A percentile compares a stretch with the other conserved stretches of the same genome.
Evolutionary conservation across 306 rosid genomes (phyloP).

Genomic region (Crotalaria pallida): DNA sequence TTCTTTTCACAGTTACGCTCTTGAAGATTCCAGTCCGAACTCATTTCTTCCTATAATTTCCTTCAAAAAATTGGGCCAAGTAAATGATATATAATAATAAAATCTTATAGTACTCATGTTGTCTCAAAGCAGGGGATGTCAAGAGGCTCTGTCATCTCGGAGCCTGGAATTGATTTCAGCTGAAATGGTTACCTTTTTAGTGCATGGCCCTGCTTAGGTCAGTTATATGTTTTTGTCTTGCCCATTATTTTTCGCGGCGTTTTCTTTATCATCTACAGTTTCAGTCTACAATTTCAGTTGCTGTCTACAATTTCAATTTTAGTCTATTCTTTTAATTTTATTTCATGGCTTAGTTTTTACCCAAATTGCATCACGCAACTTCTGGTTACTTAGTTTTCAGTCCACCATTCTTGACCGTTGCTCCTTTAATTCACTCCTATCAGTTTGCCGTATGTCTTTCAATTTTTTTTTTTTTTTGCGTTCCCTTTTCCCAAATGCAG

Average conservation of each 20-base stretch:
- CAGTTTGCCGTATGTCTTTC: slow-evolving; percentile 6
- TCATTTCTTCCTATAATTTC: slow-evolving; percentile 59
- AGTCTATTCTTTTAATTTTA: slow-evolving; percentile 34
- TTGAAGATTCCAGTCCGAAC: slow-evolving; percentile 50
- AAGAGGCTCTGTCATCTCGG: slow-evolving; percentile 93
- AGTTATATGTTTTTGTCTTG: slow-evolving; percentile 67
- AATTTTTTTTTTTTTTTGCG: slow-evolving; percentile 11
- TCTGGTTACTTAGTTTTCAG: slow-evolving; percentile 24
- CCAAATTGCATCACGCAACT: slow-evolving; percentile 36
- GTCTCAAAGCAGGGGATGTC: slow-evolving; percentile 99
- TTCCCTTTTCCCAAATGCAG: slow-evolving; percentile 21
- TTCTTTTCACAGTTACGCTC: slow-evolving; percentile 38
- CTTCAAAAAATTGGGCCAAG: slow-evolving; percentile 51
- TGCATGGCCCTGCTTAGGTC: slow-evolving; percentile 89
- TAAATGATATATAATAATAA: slow-evolving; percentile 42
- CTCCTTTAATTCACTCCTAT: slow-evolving; percentile 16
- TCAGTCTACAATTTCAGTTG: slow-evolving; percentile 45
- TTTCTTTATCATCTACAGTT: slow-evolving; percentile 55
- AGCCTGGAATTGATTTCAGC: slow-evolving; percentile 96
- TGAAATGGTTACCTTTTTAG: slow-evolving; percentile 91
- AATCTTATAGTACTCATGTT: slow-evolving; percentile 79
- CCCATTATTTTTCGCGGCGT: slow-evolving; percentile 61
- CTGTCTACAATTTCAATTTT: slow-evolving; percentile 61
- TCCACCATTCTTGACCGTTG: slow-evolving; percentile 19
- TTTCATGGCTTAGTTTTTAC: slow-evolving; percentile 40